phyloP scores from a whole-genome alignment of 768 basidiomycete species.

The Termitomyces sp. region DNA sequence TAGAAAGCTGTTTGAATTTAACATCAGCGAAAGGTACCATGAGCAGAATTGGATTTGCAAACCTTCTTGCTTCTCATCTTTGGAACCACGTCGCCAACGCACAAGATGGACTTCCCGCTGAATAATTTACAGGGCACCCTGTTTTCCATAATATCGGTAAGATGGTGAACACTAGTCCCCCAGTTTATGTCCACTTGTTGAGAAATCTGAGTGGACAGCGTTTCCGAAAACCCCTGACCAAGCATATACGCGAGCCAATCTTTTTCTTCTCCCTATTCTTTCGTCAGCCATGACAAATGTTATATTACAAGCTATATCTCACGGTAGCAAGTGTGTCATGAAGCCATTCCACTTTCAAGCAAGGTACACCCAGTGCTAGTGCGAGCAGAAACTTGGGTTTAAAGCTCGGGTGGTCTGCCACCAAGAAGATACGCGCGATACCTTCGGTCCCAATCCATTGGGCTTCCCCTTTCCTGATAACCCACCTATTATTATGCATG shows the following conservation, averaged over 20 bases:
- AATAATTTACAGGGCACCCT: constrained; percentile 54
- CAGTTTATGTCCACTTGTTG: constrained; percentile 45
- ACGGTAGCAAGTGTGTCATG: constrained; percentile 28
- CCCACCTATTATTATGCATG: constrained; percentile 44
- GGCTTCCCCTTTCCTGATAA: constrained; percentile 41
- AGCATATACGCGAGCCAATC: constrained; percentile 63
- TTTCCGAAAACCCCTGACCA: constrained; percentile 49
- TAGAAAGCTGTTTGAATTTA: constrained; percentile 15
- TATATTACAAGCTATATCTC: constrained; percentile 12
- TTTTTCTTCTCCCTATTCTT: constrained; percentile 27
- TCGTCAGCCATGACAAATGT: background rate
- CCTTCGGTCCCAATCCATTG: constrained; percentile 35
- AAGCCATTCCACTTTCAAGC: constrained; percentile 57
- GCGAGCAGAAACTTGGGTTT: constrained; percentile 81
- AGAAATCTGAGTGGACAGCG: constrained; percentile 27
- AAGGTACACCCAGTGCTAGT: constrained; percentile 83
- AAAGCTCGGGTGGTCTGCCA: constrained; percentile 59
- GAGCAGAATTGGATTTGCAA: background rate
- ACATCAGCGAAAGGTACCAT: constrained; percentile 6
- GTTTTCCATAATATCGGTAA: constrained; percentile 56
- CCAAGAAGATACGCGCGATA: constrained; percentile 53
- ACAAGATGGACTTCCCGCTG: constrained; percentile 47
- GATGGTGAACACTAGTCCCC: constrained; percentile 42
- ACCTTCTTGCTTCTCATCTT: constrained; percentile 35
- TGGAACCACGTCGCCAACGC: constrained; percentile 56